These are phyloP conservation scores for Globisporangium canariense DNA, from an alignment of 352 stramenopile species.

Conservation along the genomic window DNA sequence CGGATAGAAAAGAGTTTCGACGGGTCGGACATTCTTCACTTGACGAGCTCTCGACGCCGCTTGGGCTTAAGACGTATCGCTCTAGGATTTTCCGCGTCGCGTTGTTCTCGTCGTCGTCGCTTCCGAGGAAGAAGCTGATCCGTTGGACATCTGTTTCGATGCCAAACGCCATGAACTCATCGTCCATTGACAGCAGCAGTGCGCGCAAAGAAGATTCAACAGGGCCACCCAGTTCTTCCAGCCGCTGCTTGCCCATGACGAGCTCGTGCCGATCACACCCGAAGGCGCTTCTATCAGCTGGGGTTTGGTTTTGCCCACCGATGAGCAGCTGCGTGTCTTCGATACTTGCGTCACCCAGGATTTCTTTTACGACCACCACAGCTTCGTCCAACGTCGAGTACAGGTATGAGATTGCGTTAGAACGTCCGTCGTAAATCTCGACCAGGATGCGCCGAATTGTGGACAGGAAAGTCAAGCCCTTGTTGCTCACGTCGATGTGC, in stretches of 20 bases:
- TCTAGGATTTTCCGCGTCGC: slow-evolving; percentile 41
- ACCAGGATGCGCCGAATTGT: slow-evolving; percentile 26
- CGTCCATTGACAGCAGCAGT: slow-evolving; percentile 59
- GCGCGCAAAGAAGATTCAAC: slow-evolving; percentile 39
- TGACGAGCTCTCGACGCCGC: not conserved
- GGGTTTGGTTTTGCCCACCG: slow-evolving; percentile 18
- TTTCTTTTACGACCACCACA: slow-evolving; percentile 29
- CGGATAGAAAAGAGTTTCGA: slow-evolving; percentile 48
- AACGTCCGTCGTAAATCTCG: slow-evolving; percentile 39
- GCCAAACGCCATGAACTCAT: slow-evolving; percentile 66
- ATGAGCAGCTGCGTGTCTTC: slow-evolving; percentile 9
- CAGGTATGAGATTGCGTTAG: slow-evolving; percentile 39
- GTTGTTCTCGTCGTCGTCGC: slow-evolving; percentile 35
- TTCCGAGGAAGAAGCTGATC: slow-evolving; percentile 70
- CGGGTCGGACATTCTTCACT: not conserved
- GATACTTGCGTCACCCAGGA: slow-evolving; percentile 13
- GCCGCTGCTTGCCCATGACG: slow-evolving; percentile 24
- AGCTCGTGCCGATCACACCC: slow-evolving; percentile 34
- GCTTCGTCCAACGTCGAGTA: slow-evolving; percentile 53
- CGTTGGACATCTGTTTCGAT: slow-evolving; percentile 64
- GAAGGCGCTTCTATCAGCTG: slow-evolving; percentile 14
- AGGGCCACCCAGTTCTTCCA: slow-evolving; percentile 34
- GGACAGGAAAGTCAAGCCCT: slow-evolving; percentile 28
- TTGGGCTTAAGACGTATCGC: slow-evolving; percentile 39
- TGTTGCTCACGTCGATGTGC: slow-evolving; percentile 40